Evolutionary conservation across 768 basidiomycete genomes (phyloP).

Genomic region (Phallus indusiatus): DNA sequence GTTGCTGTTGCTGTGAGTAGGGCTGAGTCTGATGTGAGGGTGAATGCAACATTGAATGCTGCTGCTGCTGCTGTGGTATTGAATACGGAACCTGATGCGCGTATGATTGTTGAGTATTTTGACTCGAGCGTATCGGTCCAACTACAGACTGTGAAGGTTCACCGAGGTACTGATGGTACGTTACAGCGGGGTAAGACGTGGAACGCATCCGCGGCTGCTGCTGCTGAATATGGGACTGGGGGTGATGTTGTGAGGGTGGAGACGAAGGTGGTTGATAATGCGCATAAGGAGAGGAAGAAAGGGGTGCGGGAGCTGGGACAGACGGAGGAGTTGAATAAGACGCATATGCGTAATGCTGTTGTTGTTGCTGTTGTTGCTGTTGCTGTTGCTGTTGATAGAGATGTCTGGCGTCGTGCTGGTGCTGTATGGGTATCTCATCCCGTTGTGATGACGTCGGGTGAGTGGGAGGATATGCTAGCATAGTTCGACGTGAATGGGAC

Average conservation of each 20-base stretch:
- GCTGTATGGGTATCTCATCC: constrained; percentile 31
- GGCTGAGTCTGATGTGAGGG: constrained; percentile 2
- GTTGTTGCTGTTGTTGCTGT: too few relatives aligned
- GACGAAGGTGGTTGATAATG: constrained; percentile 34
- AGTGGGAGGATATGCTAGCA: background rate
- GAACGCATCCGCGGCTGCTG: constrained; percentile 15
- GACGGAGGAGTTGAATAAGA: constrained; percentile 21
- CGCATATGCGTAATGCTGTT: constrained; percentile 43
- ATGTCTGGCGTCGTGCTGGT: background rate
- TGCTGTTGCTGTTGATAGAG: too few relatives aligned
- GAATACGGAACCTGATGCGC: constrained; percentile 11
- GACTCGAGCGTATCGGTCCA: background rate
- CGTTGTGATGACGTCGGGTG: constrained; percentile 11
- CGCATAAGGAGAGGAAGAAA: constrained; percentile 32
- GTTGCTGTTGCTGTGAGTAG: constrained; percentile 24
- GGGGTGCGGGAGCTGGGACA: constrained; percentile 26
- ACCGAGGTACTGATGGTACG: constrained; percentile 16
- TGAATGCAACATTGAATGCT: constrained; percentile 1
- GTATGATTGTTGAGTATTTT: constrained; percentile 9
- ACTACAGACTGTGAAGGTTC: constrained; percentile 12
- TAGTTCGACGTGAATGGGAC: background rate
- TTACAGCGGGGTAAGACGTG: background rate
- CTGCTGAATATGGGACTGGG: constrained; percentile 18
- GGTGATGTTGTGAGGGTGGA: constrained; percentile 18
- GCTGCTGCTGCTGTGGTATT: constrained; percentile 22